These are phyloP conservation scores for Trichocladium uniseriatum DNA, from an alignment of 495 filamentous ascomycete species.

Conservation along the genomic window DNA sequence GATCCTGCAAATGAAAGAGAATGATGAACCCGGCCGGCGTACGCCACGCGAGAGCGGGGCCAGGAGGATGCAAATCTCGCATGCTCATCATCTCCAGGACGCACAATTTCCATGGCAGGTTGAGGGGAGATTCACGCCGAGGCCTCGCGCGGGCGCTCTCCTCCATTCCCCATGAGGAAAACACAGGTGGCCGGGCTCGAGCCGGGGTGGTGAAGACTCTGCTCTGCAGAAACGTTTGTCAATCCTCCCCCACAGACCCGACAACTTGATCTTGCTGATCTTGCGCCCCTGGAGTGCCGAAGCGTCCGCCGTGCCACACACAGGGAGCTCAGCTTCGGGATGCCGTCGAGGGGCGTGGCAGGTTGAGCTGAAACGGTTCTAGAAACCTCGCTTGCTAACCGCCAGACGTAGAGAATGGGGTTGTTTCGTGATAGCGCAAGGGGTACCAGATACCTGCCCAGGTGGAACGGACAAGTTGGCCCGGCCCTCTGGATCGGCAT, in stretches of 20 bases:
- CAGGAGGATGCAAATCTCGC: background rate
- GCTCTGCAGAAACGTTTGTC: background rate
- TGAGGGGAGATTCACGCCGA: no score
- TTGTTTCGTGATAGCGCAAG: background rate
- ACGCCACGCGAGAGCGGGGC: slow-evolving; percentile 9
- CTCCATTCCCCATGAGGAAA: no score
- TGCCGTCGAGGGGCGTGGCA: background rate
- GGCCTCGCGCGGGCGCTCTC: no score
- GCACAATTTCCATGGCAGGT: slow-evolving; percentile 10
- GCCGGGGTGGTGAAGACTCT: no score
- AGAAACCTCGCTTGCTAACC: background rate
- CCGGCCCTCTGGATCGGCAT: background rate
- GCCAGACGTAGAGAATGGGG: background rate
- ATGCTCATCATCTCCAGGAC: background rate
- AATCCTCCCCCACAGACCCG: no score
- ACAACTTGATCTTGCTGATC: no score
- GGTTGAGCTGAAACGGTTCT: background rate
- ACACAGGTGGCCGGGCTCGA: background rate
- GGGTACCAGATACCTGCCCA: background rate
- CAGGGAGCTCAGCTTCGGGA: no score
- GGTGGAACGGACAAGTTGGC: no score
- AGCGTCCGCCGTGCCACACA: no score
- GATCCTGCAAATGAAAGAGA: slow-evolving; percentile 3
- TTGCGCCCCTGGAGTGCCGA: no score
- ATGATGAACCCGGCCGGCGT: background rate